Conservation (phyloP, 108 stramenopile genomes). For the Cyclotella atomus region DNA sequence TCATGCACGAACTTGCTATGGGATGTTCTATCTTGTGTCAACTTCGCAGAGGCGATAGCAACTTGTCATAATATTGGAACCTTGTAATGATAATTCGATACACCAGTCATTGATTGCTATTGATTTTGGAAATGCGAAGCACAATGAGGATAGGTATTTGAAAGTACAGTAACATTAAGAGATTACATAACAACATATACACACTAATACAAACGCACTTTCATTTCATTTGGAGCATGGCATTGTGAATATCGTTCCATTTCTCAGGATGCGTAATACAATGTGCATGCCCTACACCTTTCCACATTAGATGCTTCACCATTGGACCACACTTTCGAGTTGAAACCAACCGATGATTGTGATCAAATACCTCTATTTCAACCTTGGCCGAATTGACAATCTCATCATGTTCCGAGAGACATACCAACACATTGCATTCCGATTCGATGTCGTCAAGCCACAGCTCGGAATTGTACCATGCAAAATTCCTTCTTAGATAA, state of each 20-base stretch:
- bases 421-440: conserved; percentile 60
- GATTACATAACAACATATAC: too few relatives aligned
- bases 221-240: conserved; percentile 17
- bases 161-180: too few relatives aligned
- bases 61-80: too few relatives aligned
- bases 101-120: too few relatives aligned
- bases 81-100: too few relatives aligned
- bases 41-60: conserved; percentile 31
- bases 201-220: too few relatives aligned
- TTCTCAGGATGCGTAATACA: conserved; percentile 35
- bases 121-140: too few relatives aligned
- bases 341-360: conserved; percentile 15
- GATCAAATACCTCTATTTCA: conserved; percentile 43
- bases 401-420: conserved; percentile 72
- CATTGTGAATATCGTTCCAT: conserved; percentile 41
- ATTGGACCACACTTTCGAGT: neutral
- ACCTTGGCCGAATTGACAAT: conserved; percentile 74
- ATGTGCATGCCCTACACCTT: conserved; percentile 51
- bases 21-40: conserved; percentile 43
- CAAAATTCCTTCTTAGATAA: conserved; percentile 85
- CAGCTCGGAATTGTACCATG: conserved; percentile 89
- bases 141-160: too few relatives aligned
- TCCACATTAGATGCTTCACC: conserved; percentile 44
- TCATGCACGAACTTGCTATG: conserved; percentile 48
- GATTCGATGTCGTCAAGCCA: conserved; percentile 82